Evolutionary conservation across 805 yeast species (phyloP).

Genomic region (Debaryomyces prosopidis): DNA sequence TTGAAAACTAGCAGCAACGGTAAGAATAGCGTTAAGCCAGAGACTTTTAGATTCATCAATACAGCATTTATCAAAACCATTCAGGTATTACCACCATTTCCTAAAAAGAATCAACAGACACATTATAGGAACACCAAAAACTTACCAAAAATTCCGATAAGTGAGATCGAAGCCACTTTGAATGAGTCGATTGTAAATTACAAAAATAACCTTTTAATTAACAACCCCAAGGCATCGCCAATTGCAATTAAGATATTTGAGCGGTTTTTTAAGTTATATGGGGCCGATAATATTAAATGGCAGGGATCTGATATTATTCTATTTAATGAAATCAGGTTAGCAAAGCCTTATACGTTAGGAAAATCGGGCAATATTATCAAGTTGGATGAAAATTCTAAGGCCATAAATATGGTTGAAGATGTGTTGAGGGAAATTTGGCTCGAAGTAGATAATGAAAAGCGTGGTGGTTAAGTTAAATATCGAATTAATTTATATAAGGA

Average conservation of each 20-base stretch:
- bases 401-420: conserved; percentile 20
- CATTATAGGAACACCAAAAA: conserved; percentile 7
- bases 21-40: conserved; percentile 14
- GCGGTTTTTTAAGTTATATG: conserved; percentile 18
- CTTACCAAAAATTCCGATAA: conserved; percentile 17
- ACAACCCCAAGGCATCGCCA: conserved; percentile 11
- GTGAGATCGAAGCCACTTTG: conserved; percentile 17
- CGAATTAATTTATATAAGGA: background rate
- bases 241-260: conserved; percentile 17
- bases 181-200: conserved; percentile 20
- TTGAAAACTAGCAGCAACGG: conserved; percentile 22
- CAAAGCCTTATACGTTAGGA: conserved; percentile 38
- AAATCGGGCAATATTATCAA: conserved; percentile 25
- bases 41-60: conserved; percentile 52
- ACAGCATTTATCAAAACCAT: conserved; percentile 57
- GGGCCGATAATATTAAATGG: conserved; percentile 28
- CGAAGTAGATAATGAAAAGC: conserved; percentile 21
- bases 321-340: conserved; percentile 34
- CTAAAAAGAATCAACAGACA: conserved; percentile 2
- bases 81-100: conserved; percentile 32
- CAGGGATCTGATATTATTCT: conserved; percentile 34
- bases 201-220: conserved; percentile 20
- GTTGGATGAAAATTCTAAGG: conserved; percentile 17
- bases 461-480: conserved; percentile 23
- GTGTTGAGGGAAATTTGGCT: conserved; percentile 30